Conservation (phyloP, 495 filamentous ascomycete species). For the Alectoria sarmentosa region DNA sequence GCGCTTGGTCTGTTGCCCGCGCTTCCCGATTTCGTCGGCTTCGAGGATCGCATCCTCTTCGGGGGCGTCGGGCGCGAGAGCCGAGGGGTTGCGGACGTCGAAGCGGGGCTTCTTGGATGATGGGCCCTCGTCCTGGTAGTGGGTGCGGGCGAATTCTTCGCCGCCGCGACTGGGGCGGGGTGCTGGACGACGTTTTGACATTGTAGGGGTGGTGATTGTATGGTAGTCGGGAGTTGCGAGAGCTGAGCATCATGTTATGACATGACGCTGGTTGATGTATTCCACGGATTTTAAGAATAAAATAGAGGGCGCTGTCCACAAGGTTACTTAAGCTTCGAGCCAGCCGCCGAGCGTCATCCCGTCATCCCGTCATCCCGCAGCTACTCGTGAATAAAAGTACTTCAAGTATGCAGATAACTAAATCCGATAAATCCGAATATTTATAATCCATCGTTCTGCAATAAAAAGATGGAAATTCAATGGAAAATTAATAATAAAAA, state of each 20-base stretch:
- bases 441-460: too few relatives aligned
- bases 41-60: constrained; percentile 80
- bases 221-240: not conserved
- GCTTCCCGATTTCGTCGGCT: constrained; percentile 86
- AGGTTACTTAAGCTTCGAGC: too few relatives aligned
- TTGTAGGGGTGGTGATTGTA: not conserved
- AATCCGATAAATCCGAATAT: too few relatives aligned
- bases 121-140: constrained; percentile 50
- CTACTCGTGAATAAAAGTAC: too few relatives aligned
- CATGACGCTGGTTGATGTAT: not conserved
- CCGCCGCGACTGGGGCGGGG: constrained; percentile 75
- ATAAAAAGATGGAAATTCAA: too few relatives aligned
- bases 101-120: constrained; percentile 82
- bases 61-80: constrained; percentile 67
- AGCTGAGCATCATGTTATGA: not conserved
- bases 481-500: too few relatives aligned
- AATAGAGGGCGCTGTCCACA: too few relatives aligned
- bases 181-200: constrained; percentile 41
- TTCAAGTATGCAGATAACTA: too few relatives aligned
- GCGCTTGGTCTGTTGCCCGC: constrained; percentile 70
- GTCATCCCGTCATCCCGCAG: too few relatives aligned
- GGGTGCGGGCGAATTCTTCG: constrained; percentile 68
- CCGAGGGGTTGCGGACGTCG: constrained; percentile 88
- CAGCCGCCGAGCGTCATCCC: too few relatives aligned
- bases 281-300: too few relatives aligned